These are phyloP conservation scores for Peltaster fructicola DNA, from an alignment of 2,329 filamentous ascomycete genomes.

Conservation along the genomic window DNA sequence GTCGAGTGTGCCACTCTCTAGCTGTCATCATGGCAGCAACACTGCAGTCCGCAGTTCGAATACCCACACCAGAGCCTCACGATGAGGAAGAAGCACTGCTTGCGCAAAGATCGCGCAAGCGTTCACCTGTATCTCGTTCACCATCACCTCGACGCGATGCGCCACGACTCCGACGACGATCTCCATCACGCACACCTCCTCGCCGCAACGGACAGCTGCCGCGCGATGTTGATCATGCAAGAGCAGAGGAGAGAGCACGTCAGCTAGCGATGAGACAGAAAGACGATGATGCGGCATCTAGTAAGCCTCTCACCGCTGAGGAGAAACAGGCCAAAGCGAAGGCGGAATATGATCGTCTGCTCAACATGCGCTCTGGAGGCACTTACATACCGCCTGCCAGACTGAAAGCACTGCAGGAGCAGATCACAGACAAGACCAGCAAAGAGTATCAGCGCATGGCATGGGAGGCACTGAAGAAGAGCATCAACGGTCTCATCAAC, in stretches of 20 bases:
- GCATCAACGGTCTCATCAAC: conserved; percentile 96
- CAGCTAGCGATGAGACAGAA: conserved; percentile 27
- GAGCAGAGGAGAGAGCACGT: conserved; percentile 34
- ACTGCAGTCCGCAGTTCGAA: conserved; percentile 12
- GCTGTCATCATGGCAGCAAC: conserved; percentile 9
- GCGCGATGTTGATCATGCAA: conserved; percentile 30
- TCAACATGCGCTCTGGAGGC: conserved; percentile 84
- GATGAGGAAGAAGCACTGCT: too few species aligned
- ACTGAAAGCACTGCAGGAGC: conserved; percentile 77
- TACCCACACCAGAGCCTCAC: conserved; percentile 13
- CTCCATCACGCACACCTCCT: conserved; percentile 15
- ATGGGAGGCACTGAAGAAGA: conserved; percentile 97
- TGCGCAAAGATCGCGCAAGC: conserved; percentile 19
- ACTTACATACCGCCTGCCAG: conserved; percentile 91
- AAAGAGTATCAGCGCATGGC: conserved; percentile 98
- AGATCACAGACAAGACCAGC: conserved; percentile 89
- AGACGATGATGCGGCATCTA: conserved; percentile 24
- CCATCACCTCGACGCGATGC: conserved; percentile 19
- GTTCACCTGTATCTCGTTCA: conserved; percentile 18
- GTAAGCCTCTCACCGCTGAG: conserved; percentile 48
- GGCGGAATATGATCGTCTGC: conserved; percentile 80
- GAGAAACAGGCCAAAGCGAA: conserved; percentile 78
- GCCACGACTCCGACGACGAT: conserved; percentile 14
- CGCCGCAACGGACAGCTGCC: conserved; percentile 24
- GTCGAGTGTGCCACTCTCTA: too few species aligned